Base-by-base conservation (phyloP, 2,329 filamentous ascomycete genomes). In the Talaromyces sp. region DNA sequence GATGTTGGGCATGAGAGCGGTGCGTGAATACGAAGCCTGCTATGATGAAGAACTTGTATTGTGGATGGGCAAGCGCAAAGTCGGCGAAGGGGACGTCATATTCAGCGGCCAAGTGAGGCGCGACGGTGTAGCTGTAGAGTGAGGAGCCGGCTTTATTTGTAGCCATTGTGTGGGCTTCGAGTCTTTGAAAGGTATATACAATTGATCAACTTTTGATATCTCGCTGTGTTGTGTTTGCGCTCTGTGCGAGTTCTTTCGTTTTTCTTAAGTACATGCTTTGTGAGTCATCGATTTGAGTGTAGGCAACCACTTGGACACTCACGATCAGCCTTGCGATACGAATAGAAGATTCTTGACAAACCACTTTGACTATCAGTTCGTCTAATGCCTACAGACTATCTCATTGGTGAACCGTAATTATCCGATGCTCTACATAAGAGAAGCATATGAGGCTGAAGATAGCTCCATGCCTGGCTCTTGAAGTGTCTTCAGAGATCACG, bases 11-110 rank as follows among this genome's bases (percentile, higher is more conserved):
- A 27, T 39, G 35, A 19, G 57, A 19, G 10, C 41, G 27, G 14
- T 59, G 59, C 3, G 71, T 72, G 63, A 76, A 76, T 61, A 76
- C 69, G 52, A 72, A 73, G 11, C 68, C 73, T 13, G 72, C 72
- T 6, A 74, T 70, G 16, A 69, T 69, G 45, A 74, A 75, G 57
- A 70, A 65, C 22, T 70, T 70, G 60, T 72, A 70, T 62, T 77
- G 68, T 5, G 72, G 72, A 14, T 72, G 70, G 3, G 70, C 65
- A 10, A 71, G 69, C 19, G 60, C 58, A 41, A 77, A 76, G 2
- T 68, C 60, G 10, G 67, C 47, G 16, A 74, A 65, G n/a, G 74
- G 72, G 31, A 72, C 37, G 27, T 72, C 69, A 65, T 72, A 75
- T 54, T 73, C 69, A 10, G 70, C 48, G 10, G 33, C 22, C 22